Conservation (phyloP, 2,329 filamentous ascomycete species). For the Calonectria montana region DNA sequence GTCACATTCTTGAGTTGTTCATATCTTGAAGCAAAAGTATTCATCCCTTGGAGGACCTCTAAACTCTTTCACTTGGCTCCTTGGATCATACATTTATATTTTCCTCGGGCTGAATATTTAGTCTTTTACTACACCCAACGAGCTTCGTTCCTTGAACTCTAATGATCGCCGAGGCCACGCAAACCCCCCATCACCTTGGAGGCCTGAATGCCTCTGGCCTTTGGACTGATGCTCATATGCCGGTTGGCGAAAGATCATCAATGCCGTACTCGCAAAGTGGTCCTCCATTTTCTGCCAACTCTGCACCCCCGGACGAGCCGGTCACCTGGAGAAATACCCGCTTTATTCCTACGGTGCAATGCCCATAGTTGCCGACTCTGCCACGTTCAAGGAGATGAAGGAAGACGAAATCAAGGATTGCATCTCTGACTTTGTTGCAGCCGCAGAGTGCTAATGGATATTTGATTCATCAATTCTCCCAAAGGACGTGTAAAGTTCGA, state of each 20-base stretch:
- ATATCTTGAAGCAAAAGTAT: no score
- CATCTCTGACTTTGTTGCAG: neutral
- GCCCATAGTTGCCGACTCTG: neutral
- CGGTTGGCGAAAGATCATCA: neutral
- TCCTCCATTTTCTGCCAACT: constrained; percentile 4
- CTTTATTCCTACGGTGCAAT: neutral
- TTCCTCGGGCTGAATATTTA: no score
- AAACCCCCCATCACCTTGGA: neutral
- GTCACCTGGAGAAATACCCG: neutral
- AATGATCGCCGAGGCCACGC: neutral
- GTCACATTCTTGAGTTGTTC: no score
- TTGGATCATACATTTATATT: no score
- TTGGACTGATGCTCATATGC: constrained; percentile 1
- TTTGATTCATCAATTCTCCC: constrained; percentile 59
- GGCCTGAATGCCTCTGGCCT: neutral
- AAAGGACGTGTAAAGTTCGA: constrained; percentile 56
- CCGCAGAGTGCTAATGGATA: constrained; percentile 63
- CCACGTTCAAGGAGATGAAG: neutral
- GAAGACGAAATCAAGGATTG: neutral
- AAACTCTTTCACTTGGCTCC: no score
- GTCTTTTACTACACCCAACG: constrained; percentile 14
- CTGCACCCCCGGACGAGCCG: neutral
- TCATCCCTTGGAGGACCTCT: no score
- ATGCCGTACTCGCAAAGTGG: neutral
- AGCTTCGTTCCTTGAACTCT: neutral